Base-by-base conservation (phyloP, 768 basidiomycete species). In the Dioszegia crocea region DNA sequence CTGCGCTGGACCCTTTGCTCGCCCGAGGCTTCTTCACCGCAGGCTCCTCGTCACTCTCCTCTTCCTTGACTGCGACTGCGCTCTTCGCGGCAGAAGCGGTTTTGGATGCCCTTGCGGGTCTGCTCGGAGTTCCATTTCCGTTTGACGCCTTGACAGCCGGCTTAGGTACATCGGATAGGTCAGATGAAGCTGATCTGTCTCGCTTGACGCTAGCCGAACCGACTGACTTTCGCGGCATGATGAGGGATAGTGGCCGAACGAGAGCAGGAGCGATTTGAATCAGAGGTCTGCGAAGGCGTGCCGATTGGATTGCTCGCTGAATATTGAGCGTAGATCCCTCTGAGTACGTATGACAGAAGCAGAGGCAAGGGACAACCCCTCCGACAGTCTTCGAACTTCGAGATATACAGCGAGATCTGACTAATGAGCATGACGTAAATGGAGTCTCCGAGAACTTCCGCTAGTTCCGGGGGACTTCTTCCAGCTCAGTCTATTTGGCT, bases 11-110 rank as follows among this genome's bases (percentile, higher is more conserved):
- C 31, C 38, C 50, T 24, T 46, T 47, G 52, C 39, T 55, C 19
- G 60, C 60, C 23, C 59, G 59, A 55, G 59, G 53, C 54, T 60
- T 60, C 44, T 60, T 60, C 17, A 41, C 56, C n/a, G 46, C 29
- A 11, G 57, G 36, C 41, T 46, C 51, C 10, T 54, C 47, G n/a
- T 44, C 58, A 16, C 31, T 40, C 45, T 52, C 39, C 43, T 60
- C 50, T 10, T 23, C 36, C 43, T 53, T 60, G 16, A 45, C 23
- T 1, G 51, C 51, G 3, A 38, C 51, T 1, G 51, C 51, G 17
- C 38, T 53, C 39, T 53, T 40, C 3, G 36, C 38, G 6, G 51
- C 51, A 17, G 38, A 39, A 4, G 51, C 51, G 11, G 26, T 38
- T 43, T 46, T 46, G 19, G 54, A 46, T 4, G 41, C 41, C 3